These are phyloP conservation scores for Beauveria varroae DNA, from an alignment of 2,329 filamentous ascomycete species.

Conservation along the genomic window DNA sequence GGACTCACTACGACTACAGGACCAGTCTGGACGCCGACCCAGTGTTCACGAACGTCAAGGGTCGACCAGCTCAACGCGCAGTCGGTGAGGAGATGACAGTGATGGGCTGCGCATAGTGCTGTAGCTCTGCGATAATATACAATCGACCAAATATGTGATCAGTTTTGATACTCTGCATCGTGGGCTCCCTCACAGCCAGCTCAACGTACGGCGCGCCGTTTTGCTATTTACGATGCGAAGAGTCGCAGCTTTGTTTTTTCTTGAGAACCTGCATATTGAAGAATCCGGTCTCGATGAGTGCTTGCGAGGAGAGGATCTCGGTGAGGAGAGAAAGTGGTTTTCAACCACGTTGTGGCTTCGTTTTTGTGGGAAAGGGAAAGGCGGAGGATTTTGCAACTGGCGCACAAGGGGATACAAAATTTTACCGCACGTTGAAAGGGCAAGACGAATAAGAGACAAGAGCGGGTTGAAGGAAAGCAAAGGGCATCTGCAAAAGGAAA, in stretches of 20 bases:
- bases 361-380: neutral
- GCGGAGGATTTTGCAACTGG: conserved; percentile 1
- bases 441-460: too few relatives aligned
- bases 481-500: neutral
- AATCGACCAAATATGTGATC: neutral
- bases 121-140: conserved; percentile 4
- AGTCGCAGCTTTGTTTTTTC: neutral
- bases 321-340: neutral
- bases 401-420: conserved; percentile 3
- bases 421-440: neutral
- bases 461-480: neutral
- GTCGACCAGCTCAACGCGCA: conserved; percentile 47
- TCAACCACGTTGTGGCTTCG: neutral
- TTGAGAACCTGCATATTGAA: conserved; percentile 4
- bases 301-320: neutral
- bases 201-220: neutral
- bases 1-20: conserved; percentile 84
- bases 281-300: neutral
- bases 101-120: neutral
- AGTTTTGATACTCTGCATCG: neutral
- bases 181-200: neutral
- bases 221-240: neutral
- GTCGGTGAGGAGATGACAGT: conserved; percentile 30
- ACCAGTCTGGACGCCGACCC: conserved; percentile 56
- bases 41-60: conserved; percentile 51